These are phyloP conservation scores for Chloranthus sessilifolius DNA, from an alignment of 164 flowering plant species.

Conservation along the genomic window DNA sequence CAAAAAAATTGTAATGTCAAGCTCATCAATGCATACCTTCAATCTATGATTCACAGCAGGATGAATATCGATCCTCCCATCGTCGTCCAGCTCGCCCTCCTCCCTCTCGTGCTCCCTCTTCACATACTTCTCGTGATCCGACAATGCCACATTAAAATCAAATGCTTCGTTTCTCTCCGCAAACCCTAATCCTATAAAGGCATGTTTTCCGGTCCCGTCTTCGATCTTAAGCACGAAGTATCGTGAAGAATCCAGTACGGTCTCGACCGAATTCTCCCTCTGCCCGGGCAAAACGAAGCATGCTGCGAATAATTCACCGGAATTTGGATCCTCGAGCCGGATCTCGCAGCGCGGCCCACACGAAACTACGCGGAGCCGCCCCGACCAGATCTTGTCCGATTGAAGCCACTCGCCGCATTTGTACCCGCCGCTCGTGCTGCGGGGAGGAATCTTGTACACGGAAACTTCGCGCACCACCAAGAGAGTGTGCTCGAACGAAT, in stretches of 20 bases:
- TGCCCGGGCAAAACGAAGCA: constrained; percentile 84
- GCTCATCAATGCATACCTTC: constrained; percentile 86
- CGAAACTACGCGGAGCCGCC: constrained; percentile 91
- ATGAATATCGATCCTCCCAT: constrained; percentile 71
- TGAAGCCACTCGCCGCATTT: constrained; percentile 99
- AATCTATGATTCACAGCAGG: constrained; percentile 97
- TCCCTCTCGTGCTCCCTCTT: constrained; percentile 81
- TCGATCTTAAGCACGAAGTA: constrained; percentile 95
- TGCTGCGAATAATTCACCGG: constrained; percentile 95
- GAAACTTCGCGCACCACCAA: constrained; percentile 92
- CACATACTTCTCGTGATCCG: constrained; percentile 96
- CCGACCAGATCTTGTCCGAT: constrained; percentile 98
- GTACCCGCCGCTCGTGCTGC: constrained; percentile 88
- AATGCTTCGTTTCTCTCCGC: constrained; percentile 94
- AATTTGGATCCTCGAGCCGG: constrained; percentile 88
- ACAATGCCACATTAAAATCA: constrained; percentile 97
- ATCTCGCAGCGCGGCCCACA: constrained; percentile 85
- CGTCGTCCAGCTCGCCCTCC: constrained; percentile 29
- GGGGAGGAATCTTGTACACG: constrained; percentile 91
- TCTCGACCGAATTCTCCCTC: constrained; percentile 80
- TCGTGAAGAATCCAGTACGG: constrained; percentile 89
- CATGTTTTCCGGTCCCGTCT: constrained; percentile 92
- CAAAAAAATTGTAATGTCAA: no score
- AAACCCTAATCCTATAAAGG: constrained; percentile 91
- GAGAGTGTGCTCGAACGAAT: constrained; percentile 86